Conservation (phyloP, 768 basidiomycete species). For the Trametes meyenii region DNA sequence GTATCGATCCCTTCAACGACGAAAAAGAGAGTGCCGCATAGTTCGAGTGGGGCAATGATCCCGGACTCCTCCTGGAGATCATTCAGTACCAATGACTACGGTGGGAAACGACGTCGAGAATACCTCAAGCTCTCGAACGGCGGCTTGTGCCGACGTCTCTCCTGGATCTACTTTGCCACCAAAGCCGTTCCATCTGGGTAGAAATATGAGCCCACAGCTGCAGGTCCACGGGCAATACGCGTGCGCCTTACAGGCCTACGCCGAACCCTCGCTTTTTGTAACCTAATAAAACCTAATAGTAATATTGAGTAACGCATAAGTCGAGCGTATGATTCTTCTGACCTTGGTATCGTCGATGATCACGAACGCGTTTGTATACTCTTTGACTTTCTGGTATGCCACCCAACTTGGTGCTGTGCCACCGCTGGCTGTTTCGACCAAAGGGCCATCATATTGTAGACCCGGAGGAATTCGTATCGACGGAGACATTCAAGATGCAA, state of each 20-base stretch:
- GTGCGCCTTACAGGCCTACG: slow-evolving; percentile 49
- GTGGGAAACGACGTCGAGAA: background rate
- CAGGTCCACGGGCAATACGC: background rate
- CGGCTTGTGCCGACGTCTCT: slow-evolving; percentile 71
- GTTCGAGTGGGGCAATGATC: slow-evolving; percentile 62
- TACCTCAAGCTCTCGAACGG: slow-evolving; percentile 73
- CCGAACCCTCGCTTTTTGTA: slow-evolving; percentile 84
- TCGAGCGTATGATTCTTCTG: background rate
- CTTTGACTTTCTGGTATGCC: slow-evolving; percentile 40
- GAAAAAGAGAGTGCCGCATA: slow-evolving; percentile 70
- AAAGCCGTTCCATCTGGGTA: slow-evolving; percentile 79
- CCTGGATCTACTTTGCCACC: slow-evolving; percentile 83
- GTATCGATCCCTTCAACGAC: slow-evolving; percentile 52
- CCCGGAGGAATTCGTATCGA: slow-evolving; percentile 12
- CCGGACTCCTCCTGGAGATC: slow-evolving; percentile 77
- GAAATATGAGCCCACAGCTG: background rate
- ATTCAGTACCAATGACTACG: background rate
- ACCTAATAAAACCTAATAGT: slow-evolving; percentile 66
- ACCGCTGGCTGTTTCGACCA: slow-evolving; percentile 10
- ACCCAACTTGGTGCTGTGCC: slow-evolving; percentile 45
- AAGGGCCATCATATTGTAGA: background rate
- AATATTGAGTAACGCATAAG: slow-evolving; percentile 21
- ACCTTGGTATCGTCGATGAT: slow-evolving; percentile 49
- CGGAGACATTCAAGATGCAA: background rate
- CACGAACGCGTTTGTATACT: slow-evolving; percentile 72